Base-by-base conservation (phyloP, 805 yeast genomes). In the Zygosaccharomyces gambellarensis region DNA sequence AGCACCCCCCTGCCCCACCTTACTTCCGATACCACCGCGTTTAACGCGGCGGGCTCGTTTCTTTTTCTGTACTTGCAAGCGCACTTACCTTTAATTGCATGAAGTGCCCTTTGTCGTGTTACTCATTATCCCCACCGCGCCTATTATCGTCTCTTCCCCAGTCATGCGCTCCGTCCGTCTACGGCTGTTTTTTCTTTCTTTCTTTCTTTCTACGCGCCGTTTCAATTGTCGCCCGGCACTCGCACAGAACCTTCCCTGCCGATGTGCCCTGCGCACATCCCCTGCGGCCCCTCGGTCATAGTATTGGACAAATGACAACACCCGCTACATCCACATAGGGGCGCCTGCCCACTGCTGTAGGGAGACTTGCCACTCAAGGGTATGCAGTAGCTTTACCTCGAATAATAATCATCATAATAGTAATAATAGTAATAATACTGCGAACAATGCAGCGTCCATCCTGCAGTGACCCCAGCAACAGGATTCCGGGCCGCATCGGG, bases 391-490 rank as follows among this genome's bases (percentile, higher is more conserved):
- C 22, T 8, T 11, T 17, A 21, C 27, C 41, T 38, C 32, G 43
- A 17, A 14, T 40, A 25, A 38, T 25, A 25, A 2, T 25, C 6
- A 25, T 8, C 9, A 25, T 25, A 25, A 25, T 25, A 25, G 9
- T 25, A 25, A 25, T 8, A 8, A 25, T 25, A 25, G 9, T 25
- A 25, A 25, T 25, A 25, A 8, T 8, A 25, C 9, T 25, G 22
- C 32, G 17, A 22, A 42, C 45, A 42, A 42, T 42, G 45, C 38
- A 42, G 11, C 17, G 29, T 21, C 31, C 31, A 39, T 42, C 28
- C 10, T 42, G 36, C 45, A 30, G 36, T 42, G 45, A 17, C 45
- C 45, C 45, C 45, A 12, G 45, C 45, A 42, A 42, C 43, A 40
- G 17, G 17, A 17, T 42, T 25, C 36, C 38, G 38, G 27, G 34